These are phyloP conservation scores for Aureobasidium lini DNA, from an alignment of 2,329 filamentous ascomycete species.

Conservation along the genomic window DNA sequence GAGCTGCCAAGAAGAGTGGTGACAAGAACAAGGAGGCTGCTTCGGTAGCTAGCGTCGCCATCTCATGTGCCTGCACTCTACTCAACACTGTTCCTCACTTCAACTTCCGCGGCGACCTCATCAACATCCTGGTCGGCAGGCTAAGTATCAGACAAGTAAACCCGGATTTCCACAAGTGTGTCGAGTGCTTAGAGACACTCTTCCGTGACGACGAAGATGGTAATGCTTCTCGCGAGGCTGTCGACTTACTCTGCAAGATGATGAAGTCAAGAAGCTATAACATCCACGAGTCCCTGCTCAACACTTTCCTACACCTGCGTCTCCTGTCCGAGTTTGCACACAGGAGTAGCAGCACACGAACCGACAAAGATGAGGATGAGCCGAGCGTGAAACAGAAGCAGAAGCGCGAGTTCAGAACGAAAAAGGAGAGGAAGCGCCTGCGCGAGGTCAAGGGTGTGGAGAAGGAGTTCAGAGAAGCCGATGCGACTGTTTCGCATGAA, in stretches of 20 bases:
- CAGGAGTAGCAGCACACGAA: conserved; percentile 70
- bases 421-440: conserved; percentile 71
- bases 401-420: conserved; percentile 75
- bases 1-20: conserved; percentile 28
- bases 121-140: conserved; percentile 81
- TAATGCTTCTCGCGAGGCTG: conserved; percentile 76
- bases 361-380: conserved; percentile 54
- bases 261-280: conserved; percentile 81
- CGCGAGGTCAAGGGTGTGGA: conserved; percentile 83
- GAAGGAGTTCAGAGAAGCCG: conserved; percentile 88
- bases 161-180: conserved; percentile 68
- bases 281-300: conserved; percentile 77
- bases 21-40: conserved; percentile 24
- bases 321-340: conserved; percentile 79
- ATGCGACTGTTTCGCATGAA: conserved; percentile 85
- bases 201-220: conserved; percentile 88
- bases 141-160: conserved; percentile 67
- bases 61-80: conserved; percentile 77
- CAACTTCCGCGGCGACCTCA: conserved; percentile 83
- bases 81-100: conserved; percentile 84
- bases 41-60: conserved; percentile 62
- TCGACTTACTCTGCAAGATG: conserved; percentile 83
- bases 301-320: conserved; percentile 84
- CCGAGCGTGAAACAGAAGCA: conserved; percentile 40
- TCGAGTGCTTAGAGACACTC: conserved; percentile 69